Percentiles rank a stretch among this genome's conserved stretches.
Conservation (phyloP, 129 eudicot genomes). For the Scalesia atractyloides region DNA sequence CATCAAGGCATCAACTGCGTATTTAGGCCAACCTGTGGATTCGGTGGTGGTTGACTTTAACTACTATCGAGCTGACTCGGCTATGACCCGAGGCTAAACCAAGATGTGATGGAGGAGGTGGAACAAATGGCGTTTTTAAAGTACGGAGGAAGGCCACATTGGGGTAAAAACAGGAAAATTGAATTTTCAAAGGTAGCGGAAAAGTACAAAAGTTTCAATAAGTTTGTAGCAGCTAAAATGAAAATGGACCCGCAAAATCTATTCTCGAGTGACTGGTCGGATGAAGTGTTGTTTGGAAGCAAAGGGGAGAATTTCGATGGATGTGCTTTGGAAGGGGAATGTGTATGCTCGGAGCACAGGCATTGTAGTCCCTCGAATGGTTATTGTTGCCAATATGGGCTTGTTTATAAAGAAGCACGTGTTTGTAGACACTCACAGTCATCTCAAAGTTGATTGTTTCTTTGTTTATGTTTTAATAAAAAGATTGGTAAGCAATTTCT, state of each 20-base stretch:
- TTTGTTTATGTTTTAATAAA: no score
- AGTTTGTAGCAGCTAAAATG: conserved; percentile 57
- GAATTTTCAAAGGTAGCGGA: conserved; percentile 53
- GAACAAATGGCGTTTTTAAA: conserved; percentile 90
- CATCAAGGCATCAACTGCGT: conserved; percentile 60
- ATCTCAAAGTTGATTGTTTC: conserved; percentile 16
- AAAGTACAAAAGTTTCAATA: conserved; percentile 45
- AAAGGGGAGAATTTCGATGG: conserved; percentile 48
- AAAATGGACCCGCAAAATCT: conserved; percentile 57
- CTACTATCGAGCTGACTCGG: conserved; percentile 65
- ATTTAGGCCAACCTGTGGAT: conserved; percentile 65
- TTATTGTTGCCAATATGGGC: conserved; percentile 57
- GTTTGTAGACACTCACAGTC: conserved; percentile 65
- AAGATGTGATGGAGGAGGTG: conserved; percentile 75
- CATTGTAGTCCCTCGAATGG: conserved; percentile 79
- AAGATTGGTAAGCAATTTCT: no score
- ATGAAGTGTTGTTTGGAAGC: conserved; percentile 59
- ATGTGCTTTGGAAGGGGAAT: conserved; percentile 82
- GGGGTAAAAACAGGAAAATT: conserved; percentile 80
- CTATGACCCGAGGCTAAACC: conserved; percentile 59
- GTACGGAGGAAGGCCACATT: conserved; percentile 84
- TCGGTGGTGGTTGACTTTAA: conserved; percentile 79
- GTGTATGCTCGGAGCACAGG: conserved; percentile 72
- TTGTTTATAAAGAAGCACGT: conserved; percentile 63
- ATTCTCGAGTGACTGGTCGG: conserved; percentile 79